phyloP scores from a whole-genome alignment of 106 monocot species.

The Gastrodia elata region DNA sequence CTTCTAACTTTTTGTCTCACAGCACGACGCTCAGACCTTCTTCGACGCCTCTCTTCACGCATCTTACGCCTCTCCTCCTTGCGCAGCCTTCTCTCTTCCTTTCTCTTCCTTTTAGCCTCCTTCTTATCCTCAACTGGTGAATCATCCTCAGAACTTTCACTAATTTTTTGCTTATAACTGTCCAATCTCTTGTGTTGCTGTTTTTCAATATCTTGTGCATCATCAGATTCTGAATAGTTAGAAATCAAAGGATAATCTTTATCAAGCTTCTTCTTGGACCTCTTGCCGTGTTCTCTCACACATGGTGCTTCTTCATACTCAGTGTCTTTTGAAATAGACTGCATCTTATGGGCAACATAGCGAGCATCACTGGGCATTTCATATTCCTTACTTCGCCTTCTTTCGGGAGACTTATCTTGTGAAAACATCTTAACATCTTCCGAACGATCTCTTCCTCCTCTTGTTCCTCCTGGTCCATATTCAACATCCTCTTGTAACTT shows the following conservation, averaged over 20 bases:
- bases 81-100: constrained; percentile 56
- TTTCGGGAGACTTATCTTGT: constrained; percentile 11
- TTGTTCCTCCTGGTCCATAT: constrained; percentile 32
- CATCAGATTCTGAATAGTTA: constrained; percentile 38
- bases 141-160: constrained; percentile 37
- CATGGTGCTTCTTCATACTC: constrained; percentile 13
- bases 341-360: constrained; percentile 1
- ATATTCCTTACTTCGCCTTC: constrained; percentile 12
- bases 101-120: constrained; percentile 57
- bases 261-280: constrained; percentile 13
- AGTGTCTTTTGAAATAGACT: constrained; percentile 6
- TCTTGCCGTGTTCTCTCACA: constrained; percentile 17
- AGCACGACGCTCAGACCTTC: constrained; percentile 51
- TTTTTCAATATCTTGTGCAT: constrained; percentile 23
- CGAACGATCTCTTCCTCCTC: constrained; percentile 13
- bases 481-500: constrained; percentile 28
- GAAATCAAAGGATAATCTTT: not conserved
- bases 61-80: constrained; percentile 70
- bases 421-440: constrained; percentile 2
- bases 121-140: constrained; percentile 45
- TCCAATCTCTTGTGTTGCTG: constrained; percentile 36
- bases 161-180: constrained; percentile 24
- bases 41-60: constrained; percentile 73
- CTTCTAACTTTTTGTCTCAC: constrained; percentile 40
- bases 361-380: not conserved